phyloP scores from a whole-genome alignment of 2,329 filamentous ascomycete genomes.

The Eutypella sp. region DNA sequence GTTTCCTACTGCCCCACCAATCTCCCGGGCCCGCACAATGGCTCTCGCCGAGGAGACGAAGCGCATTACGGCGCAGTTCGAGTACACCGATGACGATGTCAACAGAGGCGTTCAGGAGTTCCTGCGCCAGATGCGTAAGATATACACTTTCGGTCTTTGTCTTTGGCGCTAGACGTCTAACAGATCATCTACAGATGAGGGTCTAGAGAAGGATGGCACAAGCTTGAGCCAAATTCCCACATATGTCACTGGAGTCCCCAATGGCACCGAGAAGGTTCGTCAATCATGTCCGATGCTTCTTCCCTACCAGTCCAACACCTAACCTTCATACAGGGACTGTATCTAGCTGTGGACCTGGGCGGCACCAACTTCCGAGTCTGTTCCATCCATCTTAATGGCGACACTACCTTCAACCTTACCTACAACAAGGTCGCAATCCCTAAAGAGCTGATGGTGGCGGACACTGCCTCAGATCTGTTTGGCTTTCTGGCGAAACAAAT shows the following conservation, averaged over 20 bases:
- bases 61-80: conserved; percentile 78
- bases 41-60: conserved; percentile 65
- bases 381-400: conserved; percentile 87
- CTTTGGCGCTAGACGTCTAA: conserved; percentile 5
- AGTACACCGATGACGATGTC: conserved; percentile 73
- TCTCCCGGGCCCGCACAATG: conserved; percentile 56
- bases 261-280: conserved; percentile 90
- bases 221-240: conserved; percentile 94
- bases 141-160: conserved; percentile 26
- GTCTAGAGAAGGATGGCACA: conserved; percentile 69
- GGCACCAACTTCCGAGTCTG: conserved; percentile 98
- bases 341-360: conserved; percentile 94
- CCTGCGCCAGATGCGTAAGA: conserved; percentile 71
- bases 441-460: conserved; percentile 81
- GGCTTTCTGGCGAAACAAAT: conserved; percentile 90
- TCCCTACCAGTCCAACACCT: neutral
- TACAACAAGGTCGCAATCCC: conserved; percentile 92
- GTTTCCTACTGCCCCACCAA: conserved; percentile 49
- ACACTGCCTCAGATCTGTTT: conserved; percentile 83
- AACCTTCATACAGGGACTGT: conserved; percentile 64
- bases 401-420: conserved; percentile 90
- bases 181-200: conserved; percentile 62
- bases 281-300: neutral
- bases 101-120: conserved; percentile 82
- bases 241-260: conserved; percentile 91